Percentiles rank a stretch among this genome's conserved stretches.
Evolutionary conservation across 2,329 filamentous ascomycete genomes (phyloP).

Genomic region (Trichoderma afroharzianum): DNA sequence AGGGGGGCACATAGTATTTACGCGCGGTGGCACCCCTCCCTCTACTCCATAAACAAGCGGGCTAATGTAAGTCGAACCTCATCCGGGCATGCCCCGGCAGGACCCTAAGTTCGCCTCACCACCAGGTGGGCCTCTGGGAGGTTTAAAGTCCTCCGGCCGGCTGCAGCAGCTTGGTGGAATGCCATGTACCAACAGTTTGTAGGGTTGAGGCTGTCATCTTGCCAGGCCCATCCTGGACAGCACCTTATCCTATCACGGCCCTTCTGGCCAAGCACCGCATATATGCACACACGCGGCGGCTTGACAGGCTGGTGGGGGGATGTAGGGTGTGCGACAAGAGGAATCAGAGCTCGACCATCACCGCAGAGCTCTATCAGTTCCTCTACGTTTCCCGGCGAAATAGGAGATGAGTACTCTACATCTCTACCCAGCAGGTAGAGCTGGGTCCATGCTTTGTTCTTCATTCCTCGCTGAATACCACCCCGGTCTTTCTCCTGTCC

Average conservation of each 20-base stretch:
- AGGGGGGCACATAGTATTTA: constrained; percentile 17
- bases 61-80: constrained; percentile 34
- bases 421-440: background rate
- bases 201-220: constrained; percentile 22
- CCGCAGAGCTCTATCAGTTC: constrained; percentile 9
- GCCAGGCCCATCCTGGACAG: constrained; percentile 18
- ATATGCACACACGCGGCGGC: background rate
- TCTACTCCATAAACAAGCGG: constrained; percentile 22
- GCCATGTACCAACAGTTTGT: background rate
- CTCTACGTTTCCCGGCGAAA: constrained; percentile 6
- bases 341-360: constrained; percentile 6
- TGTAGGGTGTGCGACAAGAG: constrained; percentile 2
- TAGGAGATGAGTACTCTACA: constrained; percentile 1
- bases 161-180: constrained; percentile 2
- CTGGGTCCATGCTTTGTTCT: background rate
- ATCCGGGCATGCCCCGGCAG: constrained; percentile 29
- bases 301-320: constrained; percentile 2
- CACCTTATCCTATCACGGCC: constrained; percentile 9
- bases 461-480: background rate
- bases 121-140: constrained; percentile 23
- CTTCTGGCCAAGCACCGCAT: constrained; percentile 8
- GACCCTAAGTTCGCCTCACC: constrained; percentile 29
- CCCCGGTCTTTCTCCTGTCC: background rate
- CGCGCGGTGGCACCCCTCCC: constrained; percentile 31
- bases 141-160: constrained; percentile 5